phyloP scores from a whole-genome alignment of 176 grass and related monocot species.

The Pontederia paniculata region DNA sequence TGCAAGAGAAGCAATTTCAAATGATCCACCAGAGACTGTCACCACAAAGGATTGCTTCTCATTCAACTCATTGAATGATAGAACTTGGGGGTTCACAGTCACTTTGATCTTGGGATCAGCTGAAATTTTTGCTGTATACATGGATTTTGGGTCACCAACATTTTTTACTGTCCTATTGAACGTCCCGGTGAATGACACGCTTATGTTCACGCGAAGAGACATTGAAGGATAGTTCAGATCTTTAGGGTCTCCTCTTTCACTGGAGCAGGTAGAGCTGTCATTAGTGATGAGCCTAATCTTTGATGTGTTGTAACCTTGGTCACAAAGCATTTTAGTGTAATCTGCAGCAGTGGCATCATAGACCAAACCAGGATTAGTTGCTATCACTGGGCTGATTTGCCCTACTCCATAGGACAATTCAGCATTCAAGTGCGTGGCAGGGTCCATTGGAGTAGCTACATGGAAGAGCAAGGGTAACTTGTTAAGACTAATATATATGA shows the following conservation, averaged over 20 bases:
- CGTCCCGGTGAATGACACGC: conserved; percentile 1
- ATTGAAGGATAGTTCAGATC: conserved; percentile 54
- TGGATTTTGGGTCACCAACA: conserved; percentile 11
- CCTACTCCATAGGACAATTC: conserved; percentile 35
- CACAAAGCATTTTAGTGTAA: conserved; percentile 31
- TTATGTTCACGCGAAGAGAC: neutral
- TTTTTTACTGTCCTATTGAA: conserved; percentile 42
- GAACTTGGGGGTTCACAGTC: conserved; percentile 1
- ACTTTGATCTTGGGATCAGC: neutral
- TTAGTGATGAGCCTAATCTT: conserved; percentile 18
- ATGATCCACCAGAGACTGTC: neutral
- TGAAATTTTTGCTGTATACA: conserved; percentile 11
- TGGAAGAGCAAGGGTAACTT: too few relatives aligned
- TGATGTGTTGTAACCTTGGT: conserved; percentile 28
- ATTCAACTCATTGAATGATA: conserved; percentile 3
- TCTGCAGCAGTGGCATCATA: conserved; percentile 23
- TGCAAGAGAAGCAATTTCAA: too few relatives aligned
- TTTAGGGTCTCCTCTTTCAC: neutral
- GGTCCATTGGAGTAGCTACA: conserved; percentile 35
- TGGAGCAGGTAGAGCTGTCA: neutral
- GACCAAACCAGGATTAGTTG: conserved; percentile 21
- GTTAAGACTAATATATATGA: too few relatives aligned
- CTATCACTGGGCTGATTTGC: conserved; percentile 18
- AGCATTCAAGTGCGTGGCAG: conserved; percentile 13
- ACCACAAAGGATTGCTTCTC: conserved; percentile 2